Conservation (phyloP, 75 land plant species). For the Picea glauca region DNA sequence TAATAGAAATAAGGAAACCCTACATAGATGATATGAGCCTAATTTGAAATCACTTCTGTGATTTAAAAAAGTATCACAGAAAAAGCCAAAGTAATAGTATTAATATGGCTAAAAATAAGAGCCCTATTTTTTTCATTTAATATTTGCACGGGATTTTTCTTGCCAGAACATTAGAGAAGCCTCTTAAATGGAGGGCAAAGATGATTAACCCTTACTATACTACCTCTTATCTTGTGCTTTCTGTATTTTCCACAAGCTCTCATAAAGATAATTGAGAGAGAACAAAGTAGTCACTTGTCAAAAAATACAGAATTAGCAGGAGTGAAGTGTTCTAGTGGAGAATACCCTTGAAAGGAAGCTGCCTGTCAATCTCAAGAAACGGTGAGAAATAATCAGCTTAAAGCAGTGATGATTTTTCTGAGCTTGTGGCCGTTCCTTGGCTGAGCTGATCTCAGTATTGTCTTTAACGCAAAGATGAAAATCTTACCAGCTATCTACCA, state of each 20-base stretch:
- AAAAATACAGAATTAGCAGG: slow-evolving; percentile 15
- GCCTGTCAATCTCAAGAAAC: slow-evolving; percentile 7
- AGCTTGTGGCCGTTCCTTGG: slow-evolving; percentile 10
- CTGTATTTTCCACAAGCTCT: slow-evolving; percentile 1
- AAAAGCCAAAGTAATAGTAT: not conserved
- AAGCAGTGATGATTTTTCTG: not conserved
- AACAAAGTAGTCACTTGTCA: slow-evolving; percentile 1
- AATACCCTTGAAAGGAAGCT: slow-evolving; percentile 5
- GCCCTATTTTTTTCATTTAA: slow-evolving; percentile 11
- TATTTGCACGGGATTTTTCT: slow-evolving; percentile 1
- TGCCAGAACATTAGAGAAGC: slow-evolving; percentile 8
- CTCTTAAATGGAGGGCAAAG: not conserved
- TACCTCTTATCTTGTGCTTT: slow-evolving; percentile 13
- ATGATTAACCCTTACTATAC: slow-evolving; percentile 7
- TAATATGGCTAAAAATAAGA: slow-evolving; percentile 13
- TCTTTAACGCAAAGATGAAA: slow-evolving; percentile 7
- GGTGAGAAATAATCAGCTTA: not conserved
- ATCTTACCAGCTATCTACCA: slow-evolving; percentile 5
- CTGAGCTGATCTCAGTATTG: slow-evolving; percentile 1
- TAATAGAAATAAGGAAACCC: not conserved
- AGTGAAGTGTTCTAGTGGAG: slow-evolving; percentile 7
- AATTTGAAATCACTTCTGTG: not conserved
- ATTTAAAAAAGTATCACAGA: slow-evolving; percentile 7
- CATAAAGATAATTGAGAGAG: slow-evolving; percentile 5
- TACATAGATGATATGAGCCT: not conserved